Base-by-base conservation (phyloP, 129 eudicot species). In the Glebionis coronaria region DNA sequence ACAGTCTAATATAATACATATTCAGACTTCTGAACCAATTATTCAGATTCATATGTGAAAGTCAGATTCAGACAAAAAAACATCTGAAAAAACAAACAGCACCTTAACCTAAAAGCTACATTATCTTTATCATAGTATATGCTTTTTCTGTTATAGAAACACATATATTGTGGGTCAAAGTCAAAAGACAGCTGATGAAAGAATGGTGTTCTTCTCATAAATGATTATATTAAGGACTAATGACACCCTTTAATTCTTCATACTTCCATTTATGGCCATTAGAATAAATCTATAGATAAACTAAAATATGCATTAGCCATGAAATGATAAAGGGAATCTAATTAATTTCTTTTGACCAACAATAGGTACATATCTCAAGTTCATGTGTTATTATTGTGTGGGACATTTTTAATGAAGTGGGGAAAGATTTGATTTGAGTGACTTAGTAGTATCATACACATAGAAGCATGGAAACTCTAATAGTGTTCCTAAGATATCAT, bases 231-330 rank as follows among this genome's bases (percentile, higher is more conserved):
- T 60, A 53, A 72, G 63, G 23, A 16, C 68, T 50, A 38, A 68
- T 67, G 74, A 45, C 56, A 75, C 57, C 19, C 53, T 58, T 75
- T 4, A 21, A n/a, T 58, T 75, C 61, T 29, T 59, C 20, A 58
- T 75, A 60, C 74, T 76, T 76, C 75, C 65, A 68, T 68, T 76
- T 76, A 68, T 61, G 70, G 80, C 49, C 25, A 60, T 23, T 50
- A 25, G 64, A 68, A 75, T 75, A 67, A 28, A 14, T 57, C 35
- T 15, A 49, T 50, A 21, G 49, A 50, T 38, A 51, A 49, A 71
- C 4, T 50, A 35, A 3, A 63, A 38, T 29, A 54, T 63, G 15
- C 55, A 54, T 42, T 42, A 23, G 61, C 65, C 71, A 64, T 55
- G 53, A 40, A 53, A 63, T 23, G 71, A 63, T 40, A 3, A 63